Evolutionary conservation across 2,329 filamentous ascomycete species (phyloP), one percentile per base, ranked within the genome.

Genomic region (Corniculantispora saksenae): DNA sequence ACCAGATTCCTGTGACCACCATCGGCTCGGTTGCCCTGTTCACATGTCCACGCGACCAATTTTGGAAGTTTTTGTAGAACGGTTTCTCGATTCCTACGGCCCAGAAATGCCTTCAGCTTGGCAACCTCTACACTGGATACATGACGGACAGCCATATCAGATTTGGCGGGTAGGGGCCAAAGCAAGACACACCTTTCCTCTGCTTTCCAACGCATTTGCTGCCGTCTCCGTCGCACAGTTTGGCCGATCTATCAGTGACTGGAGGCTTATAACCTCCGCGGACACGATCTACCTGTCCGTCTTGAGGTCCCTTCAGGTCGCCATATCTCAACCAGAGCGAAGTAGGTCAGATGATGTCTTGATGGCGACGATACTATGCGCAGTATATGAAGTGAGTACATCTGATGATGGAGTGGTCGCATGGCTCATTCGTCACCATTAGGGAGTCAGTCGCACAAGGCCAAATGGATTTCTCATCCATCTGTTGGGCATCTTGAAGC

Each of bases 51-150:
- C 23, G 32, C 32, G 27, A 38, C 51, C 51, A n/a, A 12, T 55
- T 32, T 55, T 55, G 25, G 51, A 55, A 32, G 51, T 55, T 55
- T 55, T 55, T 25, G 8, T 55, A 25, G 51, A 55, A 55, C 21
- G 51, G 51, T 55, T 55, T 55, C 51, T 55, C 51, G 51, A 55
- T 55, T 55, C 51, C 3, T 55, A 55, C 32, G 51, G 51, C 25
- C 51, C 51, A 55, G 51, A 55, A n/a, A 55, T 55, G 51, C 51
- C 51, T 13, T 13, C 51, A 15, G 21, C 51, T 55, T 55, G 51
- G 51, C 51, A 55, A 38, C 51, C 51, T 21, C 51, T 55, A 9
- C 51, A 55, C 51, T 55, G 51, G 51, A 55, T 55, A 29, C 51
- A 55, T 55, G 21, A 13, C 32, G 51, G 51, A 55, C 51, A 55